Base-by-base conservation (phyloP, 306 rosid species). In the Carpinus viminea region DNA sequence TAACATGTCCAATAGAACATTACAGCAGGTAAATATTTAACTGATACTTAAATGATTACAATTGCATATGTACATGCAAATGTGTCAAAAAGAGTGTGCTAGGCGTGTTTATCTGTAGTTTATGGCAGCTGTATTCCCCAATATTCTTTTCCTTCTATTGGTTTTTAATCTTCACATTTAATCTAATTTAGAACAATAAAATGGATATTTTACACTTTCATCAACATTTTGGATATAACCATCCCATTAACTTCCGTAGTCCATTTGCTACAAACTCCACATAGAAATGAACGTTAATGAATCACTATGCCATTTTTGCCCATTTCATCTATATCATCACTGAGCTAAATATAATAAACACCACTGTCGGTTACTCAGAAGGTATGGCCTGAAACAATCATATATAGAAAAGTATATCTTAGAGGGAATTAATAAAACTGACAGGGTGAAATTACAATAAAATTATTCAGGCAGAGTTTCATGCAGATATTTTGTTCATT, bases 1-100 rank as follows among this genome's bases (percentile, higher is more conserved):
- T 45, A 70, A 53, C 57, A 68, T 48, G 78, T 24, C 56, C 4
- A 16, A 34, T 53, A 83, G 64, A 68, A 12, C 15, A 78, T 64
- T 31, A 51, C 47, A 46, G 21, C 5, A 8, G 21, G 70, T 45
- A 80, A 46, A 51, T 53, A 11, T 43, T 16, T n/a, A 57, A 56
- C 6, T 73, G 79, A 26, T 20, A 52, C 41, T 24, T 24, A 59
- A 24, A 59, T 38, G 51, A 68, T 38, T 68, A 68, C 18, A 59
- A 62, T n/a, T 26, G 15, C 3, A 28, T 24, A 28, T 4, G 47
- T 16, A 66, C 26, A 66, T 68, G 72, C 72, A 71, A 48, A 71
- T 13, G n/a, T 26, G 74, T 71, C 51, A 68, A 4, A 48, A 17
- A 48, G 74, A 24, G 74, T 21, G 45, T 8, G 55, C 45, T 34